Percentiles rank a stretch among this genome's conserved stretches.
Conservation (phyloP, 805 yeast species). For the Saccharomyces paradoxus region DNA sequence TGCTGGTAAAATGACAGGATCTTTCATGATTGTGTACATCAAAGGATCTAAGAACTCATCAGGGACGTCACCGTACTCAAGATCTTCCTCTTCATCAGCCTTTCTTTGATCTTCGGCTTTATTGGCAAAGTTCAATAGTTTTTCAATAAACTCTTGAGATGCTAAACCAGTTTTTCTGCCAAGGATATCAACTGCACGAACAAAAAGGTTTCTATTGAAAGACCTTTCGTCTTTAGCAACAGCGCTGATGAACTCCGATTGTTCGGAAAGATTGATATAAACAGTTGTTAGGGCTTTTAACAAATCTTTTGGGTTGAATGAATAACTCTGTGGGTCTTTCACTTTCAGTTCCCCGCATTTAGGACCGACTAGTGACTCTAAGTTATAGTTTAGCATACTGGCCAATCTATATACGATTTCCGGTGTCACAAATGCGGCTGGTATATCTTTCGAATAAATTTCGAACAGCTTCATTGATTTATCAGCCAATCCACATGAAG, state of each 20-base stretch:
- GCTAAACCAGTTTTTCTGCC: conserved; percentile 45
- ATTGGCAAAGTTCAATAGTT: conserved; percentile 48
- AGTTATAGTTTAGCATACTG: conserved; percentile 89
- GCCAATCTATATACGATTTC: conserved; percentile 93
- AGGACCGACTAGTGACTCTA: conserved; percentile 91
- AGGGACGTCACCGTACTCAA: conserved; percentile 87
- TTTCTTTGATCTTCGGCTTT: conserved; percentile 54
- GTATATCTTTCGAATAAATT: conserved; percentile 78
- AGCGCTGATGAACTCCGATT: conserved; percentile 62
- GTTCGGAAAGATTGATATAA: conserved; percentile 60
- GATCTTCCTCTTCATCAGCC: conserved; percentile 71
- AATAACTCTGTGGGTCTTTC: conserved; percentile 69
- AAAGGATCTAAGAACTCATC: conserved; percentile 95
- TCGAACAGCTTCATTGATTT: conserved; percentile 74
- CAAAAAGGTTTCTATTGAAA: conserved; percentile 57
- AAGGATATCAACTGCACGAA: conserved; percentile 62
- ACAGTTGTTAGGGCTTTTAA: conserved; percentile 65
- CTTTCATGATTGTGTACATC: conserved; percentile 91
- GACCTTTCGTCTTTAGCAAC: conserved; percentile 92
- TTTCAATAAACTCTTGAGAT: conserved; percentile 44
- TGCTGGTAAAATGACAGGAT: conserved; percentile 90
- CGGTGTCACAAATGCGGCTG: conserved; percentile 73
- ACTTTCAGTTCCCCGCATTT: conserved; percentile 85
- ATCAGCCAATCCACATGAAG: conserved; percentile 74
- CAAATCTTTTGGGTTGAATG: conserved; percentile 70